Evolutionary conservation across 2,329 filamentous ascomycete species (phyloP), one percentile per base, ranked within the genome.

Genomic region (Pyrenophora seminiperda): DNA sequence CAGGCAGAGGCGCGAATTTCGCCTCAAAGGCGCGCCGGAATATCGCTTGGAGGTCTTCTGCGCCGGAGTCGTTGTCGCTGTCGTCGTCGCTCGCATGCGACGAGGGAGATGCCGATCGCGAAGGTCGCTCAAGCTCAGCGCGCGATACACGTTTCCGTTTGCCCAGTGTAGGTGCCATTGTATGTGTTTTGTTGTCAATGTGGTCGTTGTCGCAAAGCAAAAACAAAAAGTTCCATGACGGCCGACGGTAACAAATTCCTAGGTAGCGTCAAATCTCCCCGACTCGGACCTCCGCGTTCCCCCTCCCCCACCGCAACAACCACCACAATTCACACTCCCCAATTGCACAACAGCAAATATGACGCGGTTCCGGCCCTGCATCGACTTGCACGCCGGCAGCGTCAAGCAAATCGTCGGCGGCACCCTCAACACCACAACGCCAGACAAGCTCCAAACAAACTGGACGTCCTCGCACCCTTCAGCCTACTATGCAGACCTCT

Each of bases 381-480:
- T 99, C 74, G 94, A 99, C 76, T 83, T 99, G 44, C 94, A 99
- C 74, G 88, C 92, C n/a, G 94, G 94, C 11, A 88, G 93, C 71
- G 94, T 99, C 52, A 99, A 99, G 79, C 94, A 99, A 75, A 99
- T 99, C 63, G 92, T 99, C 32, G 94, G 94, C 62, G 93, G 94
- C 52, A 97, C 94, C 1, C 83, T 99, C 55, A 72, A 67, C 20
- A 66, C 64, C 6, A 65, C 63, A 3, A 61, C 64, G 1, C 62
- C 66, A 11, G 51, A 59, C 38, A 50, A 65, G 5, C 81, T 97
- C 48, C 88, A 91, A 76, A 97, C 93, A 39, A 99, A 99, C 75
- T 92, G 91, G 77, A 88, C 96, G 54, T 97, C 94, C 7, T 83
- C 86, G 40, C 86, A 93, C 54, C 88, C 92, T 7, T 85, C 94